A percentile compares a stretch with the other conserved stretches of the same genome.
Conservation (phyloP, 345 rosid genomes). For the Syzygium oleosum region DNA sequence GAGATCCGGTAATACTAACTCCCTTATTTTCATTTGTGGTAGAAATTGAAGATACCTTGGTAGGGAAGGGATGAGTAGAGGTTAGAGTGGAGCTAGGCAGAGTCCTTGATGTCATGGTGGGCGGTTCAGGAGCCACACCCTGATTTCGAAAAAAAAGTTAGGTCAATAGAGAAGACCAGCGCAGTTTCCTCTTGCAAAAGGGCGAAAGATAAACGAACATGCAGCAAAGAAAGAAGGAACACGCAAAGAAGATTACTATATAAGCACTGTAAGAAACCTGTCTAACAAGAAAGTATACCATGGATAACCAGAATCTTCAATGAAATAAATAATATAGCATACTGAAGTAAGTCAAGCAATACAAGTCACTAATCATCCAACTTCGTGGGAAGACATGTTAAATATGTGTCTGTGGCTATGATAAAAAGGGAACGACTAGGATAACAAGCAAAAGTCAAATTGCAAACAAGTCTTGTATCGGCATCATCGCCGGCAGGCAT, state of each 20-base stretch:
- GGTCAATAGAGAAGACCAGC: not conserved
- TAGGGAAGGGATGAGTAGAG: conserved; percentile 36
- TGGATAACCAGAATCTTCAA: not conserved
- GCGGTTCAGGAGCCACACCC: conserved; percentile 41
- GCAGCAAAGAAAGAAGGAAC: not conserved
- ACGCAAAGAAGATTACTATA: not conserved
- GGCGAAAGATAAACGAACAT: not conserved
- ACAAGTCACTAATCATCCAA: not conserved
- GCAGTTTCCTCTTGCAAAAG: not conserved
- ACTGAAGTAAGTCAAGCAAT: not conserved
- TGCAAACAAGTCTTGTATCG: not conserved
- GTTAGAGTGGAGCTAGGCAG: conserved; percentile 26
- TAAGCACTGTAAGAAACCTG: not conserved
- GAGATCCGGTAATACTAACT: conserved; percentile 96
- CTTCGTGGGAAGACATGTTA: not conserved
- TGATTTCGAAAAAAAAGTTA: conserved; percentile 5
- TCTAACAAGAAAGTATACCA: not conserved
- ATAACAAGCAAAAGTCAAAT: not conserved
- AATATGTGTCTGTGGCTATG: not conserved
- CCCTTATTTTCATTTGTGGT: conserved; percentile 98
- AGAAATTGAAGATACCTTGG: conserved; percentile 96
- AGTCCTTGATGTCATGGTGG: conserved; percentile 24
- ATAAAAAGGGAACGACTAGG: not conserved
- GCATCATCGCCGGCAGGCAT: not conserved
- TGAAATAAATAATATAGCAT: not conserved